phyloP scores from a whole-genome alignment of 1,284 basidiomycete species.

The Sanguinoderma infundibulare region DNA sequence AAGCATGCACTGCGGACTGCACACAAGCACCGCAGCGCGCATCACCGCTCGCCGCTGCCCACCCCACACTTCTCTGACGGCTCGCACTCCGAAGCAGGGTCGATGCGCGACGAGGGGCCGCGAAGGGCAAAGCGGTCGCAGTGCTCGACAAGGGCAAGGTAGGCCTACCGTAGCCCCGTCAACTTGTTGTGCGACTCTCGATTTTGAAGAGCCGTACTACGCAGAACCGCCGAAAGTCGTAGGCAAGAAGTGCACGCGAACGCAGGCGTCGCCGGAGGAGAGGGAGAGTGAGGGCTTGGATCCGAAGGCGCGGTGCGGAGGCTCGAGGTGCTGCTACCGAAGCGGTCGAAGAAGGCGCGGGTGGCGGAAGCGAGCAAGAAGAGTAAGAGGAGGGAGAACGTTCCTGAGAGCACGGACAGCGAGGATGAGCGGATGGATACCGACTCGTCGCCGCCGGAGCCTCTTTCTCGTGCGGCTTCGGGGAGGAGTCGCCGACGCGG shows the following conservation, averaged over 20 bases:
- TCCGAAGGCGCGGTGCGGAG: conserved; percentile 26
- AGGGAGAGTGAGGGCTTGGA: conserved; percentile 23
- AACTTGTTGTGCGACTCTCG: conserved; percentile 17
- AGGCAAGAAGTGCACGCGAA: conserved; percentile 24
- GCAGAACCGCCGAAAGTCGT: conserved; percentile 6
- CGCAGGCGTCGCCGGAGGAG: conserved; percentile 16
- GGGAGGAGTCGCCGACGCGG: conserved; percentile 12
- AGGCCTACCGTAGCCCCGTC: conserved; percentile 8
- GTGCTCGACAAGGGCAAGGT: background rate
- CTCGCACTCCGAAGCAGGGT: conserved; percentile 17
- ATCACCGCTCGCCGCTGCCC: conserved; percentile 27
- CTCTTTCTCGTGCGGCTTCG: conserved; percentile 12
- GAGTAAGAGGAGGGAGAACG: conserved; percentile 9
- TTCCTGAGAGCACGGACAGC: conserved; percentile 4
- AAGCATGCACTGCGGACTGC: conserved; percentile 24
- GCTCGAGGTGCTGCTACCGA: conserved; percentile 34
- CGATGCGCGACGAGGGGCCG: conserved; percentile 12
- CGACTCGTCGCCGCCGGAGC: conserved; percentile 17
- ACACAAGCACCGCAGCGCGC: conserved; percentile 27
- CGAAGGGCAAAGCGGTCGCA: background rate
- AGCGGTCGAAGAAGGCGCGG: conserved; percentile 20
- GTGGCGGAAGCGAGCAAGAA: conserved; percentile 6
- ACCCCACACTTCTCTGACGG: conserved; percentile 21
- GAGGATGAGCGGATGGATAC: too few species aligned
- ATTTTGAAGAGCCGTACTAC: conserved; percentile 12